Percentiles rank a stretch among this genome's conserved stretches.
Evolutionary conservation across 2,329 filamentous ascomycete species (phyloP).

Genomic region (Fusarium kyushuense): DNA sequence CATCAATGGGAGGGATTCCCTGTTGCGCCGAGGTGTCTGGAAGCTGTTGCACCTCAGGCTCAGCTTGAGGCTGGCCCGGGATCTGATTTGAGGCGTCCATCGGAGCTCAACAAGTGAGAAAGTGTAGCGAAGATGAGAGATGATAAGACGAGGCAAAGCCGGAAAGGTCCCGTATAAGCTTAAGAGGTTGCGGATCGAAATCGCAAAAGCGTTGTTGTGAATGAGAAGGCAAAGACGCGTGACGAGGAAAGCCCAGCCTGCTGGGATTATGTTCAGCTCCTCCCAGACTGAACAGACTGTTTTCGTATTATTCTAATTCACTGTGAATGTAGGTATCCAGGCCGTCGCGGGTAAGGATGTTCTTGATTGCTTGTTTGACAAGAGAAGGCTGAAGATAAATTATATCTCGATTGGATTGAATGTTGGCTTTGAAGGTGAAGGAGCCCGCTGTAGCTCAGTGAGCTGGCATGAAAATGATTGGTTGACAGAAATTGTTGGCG

Average conservation of each 20-base stretch:
- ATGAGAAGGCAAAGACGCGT: slow-evolving; percentile 39
- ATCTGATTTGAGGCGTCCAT: slow-evolving; percentile 42
- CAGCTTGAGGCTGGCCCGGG: slow-evolving; percentile 38
- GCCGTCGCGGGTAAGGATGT: not conserved
- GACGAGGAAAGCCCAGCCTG: slow-evolving; percentile 40
- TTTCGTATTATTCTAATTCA: slow-evolving; percentile 25
- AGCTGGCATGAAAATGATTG: slow-evolving; percentile 32
- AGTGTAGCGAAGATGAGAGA: not conserved
- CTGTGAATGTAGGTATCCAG: slow-evolving; percentile 3
- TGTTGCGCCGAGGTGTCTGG: slow-evolving; percentile 20
- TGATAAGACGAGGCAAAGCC: not conserved
- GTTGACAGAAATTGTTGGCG: slow-evolving; percentile 34
- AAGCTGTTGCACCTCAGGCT: slow-evolving; percentile 39
- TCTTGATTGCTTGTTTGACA: slow-evolving; percentile 16
- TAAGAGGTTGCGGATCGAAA: slow-evolving; percentile 29
- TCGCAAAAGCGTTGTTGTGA: slow-evolving; percentile 35
- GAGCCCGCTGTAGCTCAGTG: slow-evolving; percentile 14
- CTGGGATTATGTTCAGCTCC: slow-evolving; percentile 31
- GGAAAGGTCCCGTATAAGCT: slow-evolving; percentile 18
- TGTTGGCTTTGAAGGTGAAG: slow-evolving; percentile 29
- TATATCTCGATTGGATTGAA: slow-evolving; percentile 19
- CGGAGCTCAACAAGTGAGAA: not conserved
- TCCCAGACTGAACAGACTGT: slow-evolving; percentile 6
- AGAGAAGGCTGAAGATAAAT: slow-evolving; percentile 9
- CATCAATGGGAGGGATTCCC: slow-evolving; percentile 22